Percentiles rank a stretch among this genome's conserved stretches.
phyloP scores from a whole-genome alignment of 140 eudicot genomes.

The Eryngium alpinum region DNA sequence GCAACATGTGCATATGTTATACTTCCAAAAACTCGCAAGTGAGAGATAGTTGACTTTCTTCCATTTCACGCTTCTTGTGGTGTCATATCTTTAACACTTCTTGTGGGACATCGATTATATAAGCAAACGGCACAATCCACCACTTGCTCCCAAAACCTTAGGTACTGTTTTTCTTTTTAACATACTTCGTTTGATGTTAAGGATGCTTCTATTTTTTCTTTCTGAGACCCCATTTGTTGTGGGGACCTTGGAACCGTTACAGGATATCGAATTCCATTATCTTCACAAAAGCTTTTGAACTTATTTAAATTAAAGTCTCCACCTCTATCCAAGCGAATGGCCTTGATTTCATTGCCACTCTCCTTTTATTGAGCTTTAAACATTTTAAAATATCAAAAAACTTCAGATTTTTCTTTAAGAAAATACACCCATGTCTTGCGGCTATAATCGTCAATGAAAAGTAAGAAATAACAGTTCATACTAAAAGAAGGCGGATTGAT shows the following conservation, averaged over 20 bases:
- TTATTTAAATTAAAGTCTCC: no score
- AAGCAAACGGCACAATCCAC: neutral
- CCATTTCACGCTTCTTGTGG: neutral
- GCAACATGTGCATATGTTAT: neutral
- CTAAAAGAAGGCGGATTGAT: neutral
- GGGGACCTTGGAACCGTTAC: no score
- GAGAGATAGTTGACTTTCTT: neutral
- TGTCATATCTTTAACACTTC: neutral
- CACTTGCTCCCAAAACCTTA: neutral
- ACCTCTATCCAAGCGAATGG: no score
- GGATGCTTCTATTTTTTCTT: neutral
- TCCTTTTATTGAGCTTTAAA: neutral
- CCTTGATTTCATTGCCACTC: no score
- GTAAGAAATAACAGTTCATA: neutral
- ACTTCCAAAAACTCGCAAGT: neutral
- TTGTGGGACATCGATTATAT: neutral
- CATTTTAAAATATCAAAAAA: neutral
- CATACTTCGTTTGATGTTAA: neutral
- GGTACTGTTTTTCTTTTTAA: neutral
- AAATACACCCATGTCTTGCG: neutral
- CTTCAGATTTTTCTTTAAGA: neutral
- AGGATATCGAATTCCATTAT: no score
- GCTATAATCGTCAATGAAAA: neutral
- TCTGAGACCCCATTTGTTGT: no score
- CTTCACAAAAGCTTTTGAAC: no score